phyloP scores from a whole-genome alignment of 352 stramenopile genomes.

The Pythium aristosporum region DNA sequence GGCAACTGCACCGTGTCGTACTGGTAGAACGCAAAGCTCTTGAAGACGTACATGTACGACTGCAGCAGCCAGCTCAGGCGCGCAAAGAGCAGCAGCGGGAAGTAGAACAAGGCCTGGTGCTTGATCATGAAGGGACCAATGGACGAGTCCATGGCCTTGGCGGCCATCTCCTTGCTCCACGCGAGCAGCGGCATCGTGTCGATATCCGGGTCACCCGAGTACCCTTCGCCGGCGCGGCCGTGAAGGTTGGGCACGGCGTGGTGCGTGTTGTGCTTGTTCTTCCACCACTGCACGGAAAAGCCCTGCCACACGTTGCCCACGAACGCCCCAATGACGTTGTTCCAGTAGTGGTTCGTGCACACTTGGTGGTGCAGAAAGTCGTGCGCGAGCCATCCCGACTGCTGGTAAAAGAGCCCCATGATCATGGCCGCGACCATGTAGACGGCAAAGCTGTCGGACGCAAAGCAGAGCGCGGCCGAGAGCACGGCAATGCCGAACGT shows the following conservation, averaged over 20 bases:
- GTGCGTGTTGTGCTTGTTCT: constrained; percentile 99
- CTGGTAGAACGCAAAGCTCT: constrained; percentile 72
- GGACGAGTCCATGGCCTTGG: constrained; percentile 74
- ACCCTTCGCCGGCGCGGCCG: constrained; percentile 78
- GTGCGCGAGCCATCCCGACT: constrained; percentile 97
- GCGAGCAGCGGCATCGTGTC: constrained; percentile 98
- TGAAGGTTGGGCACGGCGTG: constrained; percentile 98
- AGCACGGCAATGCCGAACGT: constrained; percentile 90
- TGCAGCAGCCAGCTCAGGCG: constrained; percentile 97
- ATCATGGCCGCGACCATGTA: constrained; percentile 92
- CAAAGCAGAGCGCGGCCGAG: constrained; percentile 88
- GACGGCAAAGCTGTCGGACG: constrained; percentile 73
- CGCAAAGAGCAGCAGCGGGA: constrained; percentile 96
- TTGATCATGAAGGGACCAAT: constrained; percentile 91
- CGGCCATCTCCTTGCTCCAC: constrained; percentile 96
- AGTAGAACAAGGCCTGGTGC: constrained; percentile 95
- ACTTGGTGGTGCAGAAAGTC: constrained; percentile 98
- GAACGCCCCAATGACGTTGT: constrained; percentile 92
- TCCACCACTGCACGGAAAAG: constrained; percentile 97
- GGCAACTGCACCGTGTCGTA: constrained; percentile 90
- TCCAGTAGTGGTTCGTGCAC: constrained; percentile 93
- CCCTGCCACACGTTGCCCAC: constrained; percentile 97
- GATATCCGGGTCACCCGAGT: constrained; percentile 96
- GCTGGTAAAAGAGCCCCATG: constrained; percentile 98
- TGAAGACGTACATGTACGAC: constrained; percentile 95